Percentiles rank a stretch among this genome's conserved stretches.
Evolutionary conservation across 352 stramenopile genomes (phyloP).

Genomic region (Aphanomyces invadans): DNA sequence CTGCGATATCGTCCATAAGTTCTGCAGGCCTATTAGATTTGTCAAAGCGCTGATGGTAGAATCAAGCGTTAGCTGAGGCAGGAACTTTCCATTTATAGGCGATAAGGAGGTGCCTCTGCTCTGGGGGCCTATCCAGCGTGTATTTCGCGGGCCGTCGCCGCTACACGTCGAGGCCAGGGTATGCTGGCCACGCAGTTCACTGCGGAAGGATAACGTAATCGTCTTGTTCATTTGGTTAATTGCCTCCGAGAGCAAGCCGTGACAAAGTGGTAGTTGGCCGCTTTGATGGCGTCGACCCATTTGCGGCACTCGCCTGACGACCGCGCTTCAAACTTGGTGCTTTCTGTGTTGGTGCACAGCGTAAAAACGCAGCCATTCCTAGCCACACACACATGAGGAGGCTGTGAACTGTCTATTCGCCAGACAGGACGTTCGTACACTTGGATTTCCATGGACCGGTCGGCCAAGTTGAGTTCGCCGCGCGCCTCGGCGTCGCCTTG

Average conservation of each 20-base stretch:
- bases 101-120: no score
- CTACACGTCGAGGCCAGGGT: no score
- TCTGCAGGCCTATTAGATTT: not conserved
- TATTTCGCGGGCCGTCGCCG: no score
- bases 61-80: not conserved
- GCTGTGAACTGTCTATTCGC: not conserved
- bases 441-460: not conserved
- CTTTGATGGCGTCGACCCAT: constrained; percentile 9
- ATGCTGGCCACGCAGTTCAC: no score
- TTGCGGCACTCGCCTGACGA: constrained; percentile 2
- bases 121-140: no score
- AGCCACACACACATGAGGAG: not conserved
- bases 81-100: no score
- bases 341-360: constrained; percentile 6
- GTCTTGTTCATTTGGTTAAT: not conserved
- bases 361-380: constrained; percentile 2
- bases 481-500: not conserved
- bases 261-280: not conserved
- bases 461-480: constrained; percentile 1
- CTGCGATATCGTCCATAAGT: not conserved
- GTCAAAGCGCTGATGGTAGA: not conserved
- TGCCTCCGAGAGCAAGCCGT: no score
- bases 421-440: constrained; percentile 1
- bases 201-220: not conserved
- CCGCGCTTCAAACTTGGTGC: constrained; percentile 1